Evolutionary conservation across 2,329 filamentous ascomycete species (phyloP), one percentile per base, ranked within the genome.

Genomic region (Claviceps sp.): DNA sequence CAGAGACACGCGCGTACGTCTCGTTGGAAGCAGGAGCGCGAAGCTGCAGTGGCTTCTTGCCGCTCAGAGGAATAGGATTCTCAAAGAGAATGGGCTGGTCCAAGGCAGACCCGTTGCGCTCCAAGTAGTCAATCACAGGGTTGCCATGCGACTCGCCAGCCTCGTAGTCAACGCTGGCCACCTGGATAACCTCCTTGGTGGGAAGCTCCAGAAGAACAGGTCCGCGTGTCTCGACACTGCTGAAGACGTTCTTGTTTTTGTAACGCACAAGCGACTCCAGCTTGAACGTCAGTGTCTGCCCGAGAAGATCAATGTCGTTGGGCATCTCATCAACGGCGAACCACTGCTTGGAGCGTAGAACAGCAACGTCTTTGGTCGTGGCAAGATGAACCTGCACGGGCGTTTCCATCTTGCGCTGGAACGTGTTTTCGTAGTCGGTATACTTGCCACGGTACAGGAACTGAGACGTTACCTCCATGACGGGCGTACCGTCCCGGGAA

Each of bases 401-500:
- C 1, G 87, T 95, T 73, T 98, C 93, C 6, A 83, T 80, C 79
- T 96, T 97, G 66, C 93, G 86, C 72, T 97, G 90, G 82, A 98
- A 98, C 6, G 94, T 98, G 72, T 95, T 98, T 72, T 96, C 86
- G 61, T 82, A 98, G 68, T 98, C 94, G 52, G 79, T 86, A 72
- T 98, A 98, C 34, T 78, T 77, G 52, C 93, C 93, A 48, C 94
- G 85, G 76, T 98, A 98, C 62, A 98, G 70, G 78, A 98, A 98
- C 68, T 98, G 93, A 56, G 89, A 96, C 13, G 90, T 97, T 29
- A 98, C 93, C 66, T 98, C 89, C 93, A 98, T 98, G 56, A 98
- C 88, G 5, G 89, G 77, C 66, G 86, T 70, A 26, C 85, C 85
- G 50, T 90, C 82, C 44, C 93, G 85, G 50, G 79, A 85, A 62